Percentiles rank a stretch among this genome's conserved stretches.
Evolutionary conservation across 1,284 basidiomycete genomes (phyloP).

Genomic region (Puccinia coronata): DNA sequence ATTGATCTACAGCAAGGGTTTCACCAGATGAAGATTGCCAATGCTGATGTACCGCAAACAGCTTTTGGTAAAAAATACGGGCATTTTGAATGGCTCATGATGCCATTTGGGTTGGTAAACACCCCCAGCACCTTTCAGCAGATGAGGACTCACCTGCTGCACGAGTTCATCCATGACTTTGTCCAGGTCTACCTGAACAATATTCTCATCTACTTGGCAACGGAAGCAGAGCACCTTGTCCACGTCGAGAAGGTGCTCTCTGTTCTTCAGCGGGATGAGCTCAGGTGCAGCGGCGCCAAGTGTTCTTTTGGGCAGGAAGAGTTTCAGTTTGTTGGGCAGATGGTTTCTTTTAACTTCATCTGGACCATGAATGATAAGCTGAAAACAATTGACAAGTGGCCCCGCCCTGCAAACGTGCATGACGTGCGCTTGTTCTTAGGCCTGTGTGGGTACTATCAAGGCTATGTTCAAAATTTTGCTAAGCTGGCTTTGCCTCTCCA

Average conservation of each 20-base stretch:
- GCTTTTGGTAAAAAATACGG: slow-evolving; percentile 15
- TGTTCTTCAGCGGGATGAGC: background rate
- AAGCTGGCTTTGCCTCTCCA: slow-evolving; percentile 57
- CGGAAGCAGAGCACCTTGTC: background rate
- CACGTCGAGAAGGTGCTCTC: too few species aligned
- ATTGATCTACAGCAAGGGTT: slow-evolving; percentile 27
- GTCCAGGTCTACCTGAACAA: too few species aligned
- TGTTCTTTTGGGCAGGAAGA: background rate
- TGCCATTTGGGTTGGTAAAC: slow-evolving; percentile 31
- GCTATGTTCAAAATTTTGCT: slow-evolving; percentile 61
- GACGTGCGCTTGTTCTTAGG: slow-evolving; percentile 60
- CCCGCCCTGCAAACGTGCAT: slow-evolving; percentile 56
- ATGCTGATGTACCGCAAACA: background rate
- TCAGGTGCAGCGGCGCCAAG: background rate
- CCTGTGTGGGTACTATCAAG: slow-evolving; percentile 61
- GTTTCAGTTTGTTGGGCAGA: slow-evolving; percentile 54
- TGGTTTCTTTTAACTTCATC: slow-evolving; percentile 58
- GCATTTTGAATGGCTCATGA: too few species aligned
- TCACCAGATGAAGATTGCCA: background rate
- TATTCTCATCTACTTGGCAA: background rate
- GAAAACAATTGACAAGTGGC: slow-evolving; percentile 60
- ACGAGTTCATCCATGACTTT: too few species aligned
- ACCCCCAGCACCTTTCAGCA: too few species aligned
- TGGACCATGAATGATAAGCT: slow-evolving; percentile 62
- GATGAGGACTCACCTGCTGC: too few species aligned